Evolutionary conservation across 1,284 basidiomycete genomes (phyloP), one percentile per base, ranked within the genome.

Genomic region (Malassezia cuniculi): DNA sequence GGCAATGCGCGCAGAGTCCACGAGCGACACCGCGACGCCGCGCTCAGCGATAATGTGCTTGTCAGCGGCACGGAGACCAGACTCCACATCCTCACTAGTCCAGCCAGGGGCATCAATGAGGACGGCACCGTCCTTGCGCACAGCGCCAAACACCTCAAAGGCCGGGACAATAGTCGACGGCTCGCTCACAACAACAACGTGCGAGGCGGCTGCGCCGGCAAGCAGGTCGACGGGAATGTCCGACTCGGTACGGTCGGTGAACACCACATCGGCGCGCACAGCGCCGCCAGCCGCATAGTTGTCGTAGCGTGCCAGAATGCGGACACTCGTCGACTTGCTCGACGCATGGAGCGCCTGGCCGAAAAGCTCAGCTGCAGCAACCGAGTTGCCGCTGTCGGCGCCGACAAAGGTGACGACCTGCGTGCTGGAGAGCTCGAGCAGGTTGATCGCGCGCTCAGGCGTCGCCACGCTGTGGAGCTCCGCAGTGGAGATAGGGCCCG

Each of bases 261-360:
- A 20, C 32, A 65, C 46, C 24, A 66, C 32, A 43, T 66, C 63
- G 30, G 54, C 47, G 25, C 63, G 57, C 14, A 63, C 48, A 12
- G 60, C 46, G 22, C 61, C 61, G 24, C 52, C 46, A 3, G 54
- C 55, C 31, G 50, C 54, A 36, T 52, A 66, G 48, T 63, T 65
- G 51, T 66, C 63, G 52, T 40, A 61, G 39, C 63, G 60, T 30
- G 58, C 47, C 18, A 63, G 43, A n/a, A 61, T 40, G 32, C 54
- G 48, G 24, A 55, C 50, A 46, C 47, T 33, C n/a, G 43, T 49
- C 40, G 42, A 41, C 14, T 42, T 37, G 31, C 49, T 48, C 10
- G 52, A 43, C 25, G 51, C 53, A n/a, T 48, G 51, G 32, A 66
- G 51, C 17, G 51, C 45, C 25, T 56, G 51, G 18, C 60, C 54